A percentile compares a stretch with the other conserved stretches of the same genome.
Conservation (phyloP, 2,329 filamentous ascomycete species). For the Sporothrix phasma region DNA sequence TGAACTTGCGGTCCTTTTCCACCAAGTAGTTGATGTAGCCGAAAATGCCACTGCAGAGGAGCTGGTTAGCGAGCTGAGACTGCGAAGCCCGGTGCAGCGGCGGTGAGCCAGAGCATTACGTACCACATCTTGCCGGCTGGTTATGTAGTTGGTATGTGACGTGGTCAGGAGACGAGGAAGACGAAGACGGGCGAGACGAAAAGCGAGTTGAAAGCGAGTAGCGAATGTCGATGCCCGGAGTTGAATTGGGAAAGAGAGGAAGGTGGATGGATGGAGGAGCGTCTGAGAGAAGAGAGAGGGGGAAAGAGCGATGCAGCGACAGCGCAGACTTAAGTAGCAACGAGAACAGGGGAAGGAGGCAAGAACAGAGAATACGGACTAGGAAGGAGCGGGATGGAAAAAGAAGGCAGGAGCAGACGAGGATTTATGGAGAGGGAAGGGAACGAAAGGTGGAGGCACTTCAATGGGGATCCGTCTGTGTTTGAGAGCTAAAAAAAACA, state of each 20-base stretch:
- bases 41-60: conserved; percentile 69
- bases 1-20: conserved; percentile 96
- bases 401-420: neutral
- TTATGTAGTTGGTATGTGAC: neutral
- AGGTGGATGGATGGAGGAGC: neutral
- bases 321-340: neutral
- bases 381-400: neutral
- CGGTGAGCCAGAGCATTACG: neutral
- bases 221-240: neutral
- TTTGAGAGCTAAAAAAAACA: conserved; percentile 6
- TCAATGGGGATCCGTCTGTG: conserved; percentile 11
- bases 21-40: conserved; percentile 99
- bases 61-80: neutral
- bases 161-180: neutral
- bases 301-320: neutral
- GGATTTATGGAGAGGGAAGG: neutral
- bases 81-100: neutral
- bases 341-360: neutral
- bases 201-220: neutral
- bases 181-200: neutral
- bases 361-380: neutral
- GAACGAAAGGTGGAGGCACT: neutral
- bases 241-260: neutral
- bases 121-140: neutral
- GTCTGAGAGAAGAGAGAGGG: neutral